Evolutionary conservation across 306 rosid species (phyloP), one percentile per base, ranked within the genome.

Genomic region (Pterocarpus santalinus): DNA sequence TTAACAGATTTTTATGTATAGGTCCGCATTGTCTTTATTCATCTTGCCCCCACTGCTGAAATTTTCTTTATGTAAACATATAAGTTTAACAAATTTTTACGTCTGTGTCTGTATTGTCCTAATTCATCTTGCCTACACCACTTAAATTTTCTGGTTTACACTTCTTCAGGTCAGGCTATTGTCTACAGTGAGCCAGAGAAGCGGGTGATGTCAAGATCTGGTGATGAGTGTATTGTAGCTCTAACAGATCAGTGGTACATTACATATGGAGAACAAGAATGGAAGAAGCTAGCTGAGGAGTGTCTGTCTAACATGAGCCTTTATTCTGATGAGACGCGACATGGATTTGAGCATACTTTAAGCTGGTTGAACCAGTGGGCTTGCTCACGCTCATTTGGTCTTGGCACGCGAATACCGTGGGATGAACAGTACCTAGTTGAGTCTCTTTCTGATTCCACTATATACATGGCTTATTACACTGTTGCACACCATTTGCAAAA

Each of bases 171-270:
- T 32, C 86, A 91, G 78, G 98, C 97, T 63, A 85, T 94, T 63
- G 43, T 88, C 33, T 94, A 94, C 32, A 94, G 98, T 43, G 98
- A 94, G 82, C 97, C 98, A 12, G 98, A 94, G 91, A 94, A 91
- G 87, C 81, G 80, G 62, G 98, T 94, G 75, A 80, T 82, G 44
- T 94, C 98, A 39, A 85, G 98, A 78, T 94, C 98, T 13, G 97
- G 97, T 55, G 98, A 94, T 86, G 98, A 94, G 17, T 94, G 98
- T 84, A 82, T 94, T 81, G 98, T 94, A 81, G 98, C 98, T 32
- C 93, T 94, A 56, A 94, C 98, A 15, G 98, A 94, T 86, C 98
- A 94, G 86, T 94, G 98, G 98, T 94, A 94, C 80, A 82, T 94
- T 75, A 92, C 90, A 32, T 94, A 94, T 33, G 98, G 98, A 64